Evolutionary conservation across 331 rosid species (phyloP).

Genomic region (Telfairia occidentalis): DNA sequence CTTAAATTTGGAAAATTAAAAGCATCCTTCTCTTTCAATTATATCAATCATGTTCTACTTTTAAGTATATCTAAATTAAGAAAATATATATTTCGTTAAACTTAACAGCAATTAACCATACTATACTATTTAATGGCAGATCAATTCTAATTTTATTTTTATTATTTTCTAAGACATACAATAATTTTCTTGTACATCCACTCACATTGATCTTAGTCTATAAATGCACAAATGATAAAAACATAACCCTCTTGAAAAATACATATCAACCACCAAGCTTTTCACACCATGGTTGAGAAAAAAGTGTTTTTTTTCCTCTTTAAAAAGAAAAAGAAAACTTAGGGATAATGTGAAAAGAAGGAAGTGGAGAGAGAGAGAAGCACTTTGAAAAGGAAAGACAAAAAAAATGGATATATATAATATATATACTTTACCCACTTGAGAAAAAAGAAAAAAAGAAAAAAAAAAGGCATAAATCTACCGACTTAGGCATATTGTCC

Average conservation of each 20-base stretch:
- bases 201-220: not conserved
- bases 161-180: too few species aligned
- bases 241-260: not conserved
- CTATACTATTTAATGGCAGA: too few species aligned
- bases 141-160: too few species aligned
- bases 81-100: not conserved
- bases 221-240: not conserved
- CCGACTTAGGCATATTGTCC: conserved; percentile 5
- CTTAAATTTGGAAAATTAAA: conserved; percentile 3
- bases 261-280: not conserved
- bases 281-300: not conserved
- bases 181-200: not conserved
- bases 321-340: not conserved
- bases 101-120: not conserved
- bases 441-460: not conserved
- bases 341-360: not conserved
- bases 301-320: not conserved
- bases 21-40: not conserved
- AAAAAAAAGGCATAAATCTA: not conserved
- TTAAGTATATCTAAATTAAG: not conserved
- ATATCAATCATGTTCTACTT: not conserved
- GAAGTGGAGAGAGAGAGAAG: conserved; percentile 1
- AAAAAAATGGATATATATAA: not conserved
- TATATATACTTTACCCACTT: not conserved
- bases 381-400: conserved; percentile 10